phyloP scores from a whole-genome alignment of 257 asterid genomes.

The Capsicum chinense region DNA sequence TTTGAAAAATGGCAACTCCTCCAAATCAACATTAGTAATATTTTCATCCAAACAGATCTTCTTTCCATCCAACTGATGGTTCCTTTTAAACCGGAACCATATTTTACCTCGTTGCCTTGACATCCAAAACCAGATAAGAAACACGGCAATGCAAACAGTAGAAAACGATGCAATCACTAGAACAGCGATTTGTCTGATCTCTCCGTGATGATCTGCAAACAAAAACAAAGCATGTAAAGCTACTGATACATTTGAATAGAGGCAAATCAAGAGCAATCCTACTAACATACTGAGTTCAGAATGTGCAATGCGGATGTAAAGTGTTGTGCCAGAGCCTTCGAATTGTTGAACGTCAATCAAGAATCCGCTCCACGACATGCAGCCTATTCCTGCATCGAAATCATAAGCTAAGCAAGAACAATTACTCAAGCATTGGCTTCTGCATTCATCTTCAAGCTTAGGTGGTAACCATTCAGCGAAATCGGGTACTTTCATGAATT shows the following conservation, averaged over 20 bases:
- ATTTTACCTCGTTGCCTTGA: constrained; percentile 44
- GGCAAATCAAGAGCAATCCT: no score
- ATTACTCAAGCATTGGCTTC: constrained; percentile 39
- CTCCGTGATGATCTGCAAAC: constrained; percentile 36
- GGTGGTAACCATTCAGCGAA: constrained; percentile 18
- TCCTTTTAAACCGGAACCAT: neutral
- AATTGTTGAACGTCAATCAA: constrained; percentile 56
- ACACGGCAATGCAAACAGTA: neutral
- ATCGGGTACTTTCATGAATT: constrained; percentile 26
- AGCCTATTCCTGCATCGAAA: constrained; percentile 42
- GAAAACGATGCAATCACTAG: constrained; percentile 45
- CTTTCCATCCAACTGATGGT: constrained; percentile 5
- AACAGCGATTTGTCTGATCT: constrained; percentile 39
- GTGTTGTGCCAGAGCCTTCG: constrained; percentile 43
- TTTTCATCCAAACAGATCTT: neutral
- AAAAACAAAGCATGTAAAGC: neutral
- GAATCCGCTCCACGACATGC: constrained; percentile 52
- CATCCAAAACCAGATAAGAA: constrained; percentile 32
- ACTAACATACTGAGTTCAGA: constrained; percentile 54
- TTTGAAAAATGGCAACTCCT: constrained; percentile 53
- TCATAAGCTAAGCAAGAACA: constrained; percentile 67
- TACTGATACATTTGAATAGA: no score
- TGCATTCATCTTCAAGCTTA: constrained; percentile 1
- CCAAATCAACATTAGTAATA: neutral
- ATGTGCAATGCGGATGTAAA: constrained; percentile 50